phyloP scores from a whole-genome alignment of 2,329 filamentous ascomycete species.

The Fusarium chaquense region DNA sequence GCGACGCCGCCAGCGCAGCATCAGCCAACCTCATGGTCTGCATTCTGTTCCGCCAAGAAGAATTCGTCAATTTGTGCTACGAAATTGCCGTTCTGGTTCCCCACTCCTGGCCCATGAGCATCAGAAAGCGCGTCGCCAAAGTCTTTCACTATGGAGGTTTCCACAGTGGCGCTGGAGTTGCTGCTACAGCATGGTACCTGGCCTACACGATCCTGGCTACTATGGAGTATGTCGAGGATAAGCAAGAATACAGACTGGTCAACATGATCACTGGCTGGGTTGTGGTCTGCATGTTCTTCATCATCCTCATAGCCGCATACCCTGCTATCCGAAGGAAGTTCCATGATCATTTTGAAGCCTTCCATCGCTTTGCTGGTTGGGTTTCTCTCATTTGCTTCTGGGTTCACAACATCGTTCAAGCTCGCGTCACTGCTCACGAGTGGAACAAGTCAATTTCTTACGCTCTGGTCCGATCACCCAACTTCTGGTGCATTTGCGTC shows the following conservation, averaged over 20 bases:
- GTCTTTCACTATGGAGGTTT: slow-evolving; percentile 24
- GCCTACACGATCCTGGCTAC: slow-evolving; percentile 16
- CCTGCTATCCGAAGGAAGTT: slow-evolving; percentile 20
- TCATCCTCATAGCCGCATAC: slow-evolving; percentile 16
- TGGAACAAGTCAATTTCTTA: slow-evolving; percentile 5
- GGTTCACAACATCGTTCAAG: slow-evolving; percentile 24
- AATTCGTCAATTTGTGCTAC: slow-evolving; percentile 24
- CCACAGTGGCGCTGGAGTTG: slow-evolving; percentile 23
- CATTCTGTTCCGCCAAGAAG: slow-evolving; percentile 21
- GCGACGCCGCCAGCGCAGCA: slow-evolving; percentile 19
- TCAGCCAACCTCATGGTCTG: slow-evolving; percentile 29
- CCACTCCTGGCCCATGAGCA: slow-evolving; percentile 10
- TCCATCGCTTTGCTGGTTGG: slow-evolving; percentile 26
- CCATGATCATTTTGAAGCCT: slow-evolving; percentile 20
- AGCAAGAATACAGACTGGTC: background rate
- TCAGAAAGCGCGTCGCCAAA: slow-evolving; percentile 9
- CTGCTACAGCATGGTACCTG: slow-evolving; percentile 14
- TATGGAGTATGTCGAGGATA: slow-evolving; percentile 7
- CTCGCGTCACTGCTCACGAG: slow-evolving; percentile 15
- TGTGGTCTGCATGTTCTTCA: slow-evolving; percentile 15
- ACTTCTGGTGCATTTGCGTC: slow-evolving; percentile 28
- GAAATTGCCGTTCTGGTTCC: slow-evolving; percentile 18
- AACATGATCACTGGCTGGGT: slow-evolving; percentile 25
- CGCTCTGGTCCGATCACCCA: slow-evolving; percentile 15
- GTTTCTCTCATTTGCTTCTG: slow-evolving; percentile 6